Evolutionary conservation across 768 basidiomycete genomes (phyloP), one percentile per base, ranked within the genome.

Genomic region (Steccherinum ochraceum): DNA sequence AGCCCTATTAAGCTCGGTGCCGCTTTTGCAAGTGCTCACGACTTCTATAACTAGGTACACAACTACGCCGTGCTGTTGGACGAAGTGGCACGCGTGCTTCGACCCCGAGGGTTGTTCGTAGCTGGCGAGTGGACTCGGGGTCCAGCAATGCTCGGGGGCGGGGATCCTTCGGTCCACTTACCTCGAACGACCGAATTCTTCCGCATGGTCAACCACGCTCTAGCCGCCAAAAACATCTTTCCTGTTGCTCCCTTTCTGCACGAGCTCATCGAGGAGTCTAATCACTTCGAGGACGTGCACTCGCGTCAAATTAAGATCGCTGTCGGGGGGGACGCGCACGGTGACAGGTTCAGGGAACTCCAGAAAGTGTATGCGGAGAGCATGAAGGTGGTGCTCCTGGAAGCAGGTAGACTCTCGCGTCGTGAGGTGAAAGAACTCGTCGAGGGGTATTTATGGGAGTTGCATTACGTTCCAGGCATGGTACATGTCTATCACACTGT

Each of bases 91-190:
- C 80, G 89, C 35, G 70, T 89, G 42, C 69, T 92, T 12, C 78
- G 80, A 42, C 78, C 79, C 3, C 82, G 82, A n/a, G 89, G 89
- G 1, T 65, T 90, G 12, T 84, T 88, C 61, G 54, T 85, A 5
- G 81, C 81, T 1, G 74, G 74, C 40, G 87, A 89, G 66, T 80
- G 83, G 73, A 70, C 67, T 27, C 69, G 72, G 21, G 67, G 61
- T 27, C 71, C 78, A 0, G 50, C 61, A 3, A 70, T 79, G 60
- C 69, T 67, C 40, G 58, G 58, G 48, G 56, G 51, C 19, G 26
- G 41, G 40, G 50, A 59, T 41, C 44, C 59, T 5, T 3, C 39
- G 26, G 23, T 24, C 13, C 46, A 40, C 42, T 52, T 58, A 3
- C 66, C 53, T 5, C 58, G 54, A 16, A 62, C 69, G 2, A 54